Conservation (phyloP, 768 basidiomycete species). For the Russula lepida region DNA sequence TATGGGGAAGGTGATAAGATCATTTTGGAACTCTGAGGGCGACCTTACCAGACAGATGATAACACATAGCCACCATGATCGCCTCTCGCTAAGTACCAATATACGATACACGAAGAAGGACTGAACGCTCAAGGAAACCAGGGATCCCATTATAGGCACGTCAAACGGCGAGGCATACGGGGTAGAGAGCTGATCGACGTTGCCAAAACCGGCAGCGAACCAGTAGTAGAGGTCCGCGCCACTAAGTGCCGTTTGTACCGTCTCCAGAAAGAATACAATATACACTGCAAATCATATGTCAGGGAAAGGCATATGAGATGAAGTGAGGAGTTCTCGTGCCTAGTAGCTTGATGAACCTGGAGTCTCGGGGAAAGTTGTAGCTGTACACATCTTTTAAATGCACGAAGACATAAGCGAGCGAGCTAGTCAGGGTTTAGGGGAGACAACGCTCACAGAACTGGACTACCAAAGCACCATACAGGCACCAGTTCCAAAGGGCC, state of each 20-base stretch:
- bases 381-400: slow-evolving; percentile 5
- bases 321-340: neutral
- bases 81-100: slow-evolving; percentile 2
- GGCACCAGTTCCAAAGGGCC: slow-evolving; percentile 22
- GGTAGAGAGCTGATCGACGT: slow-evolving; percentile 21
- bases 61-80: neutral
- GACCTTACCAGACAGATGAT: neutral
- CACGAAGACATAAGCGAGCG: neutral
- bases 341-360: neutral
- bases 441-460: slow-evolving; percentile 26
- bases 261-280: slow-evolving; percentile 23
- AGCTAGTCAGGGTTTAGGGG: neutral
- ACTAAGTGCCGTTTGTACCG: slow-evolving; percentile 23
- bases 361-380: slow-evolving; percentile 12
- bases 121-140: slow-evolving; percentile 25
- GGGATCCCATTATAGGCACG: slow-evolving; percentile 25
- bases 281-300: slow-evolving; percentile 21
- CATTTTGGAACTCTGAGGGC: neutral
- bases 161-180: slow-evolving; percentile 24
- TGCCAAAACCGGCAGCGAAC: slow-evolving; percentile 27
- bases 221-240: slow-evolving; percentile 26
- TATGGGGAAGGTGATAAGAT: neutral
- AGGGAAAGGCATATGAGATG: neutral
- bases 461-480: slow-evolving; percentile 26
- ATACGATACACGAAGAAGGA: slow-evolving; percentile 30